Percentiles rank a stretch among this genome's conserved stretches.
These are phyloP conservation scores for Fusarium oxysporum DNA, from an alignment of 2,329 filamentous ascomycete species.

Conservation along the genomic window DNA sequence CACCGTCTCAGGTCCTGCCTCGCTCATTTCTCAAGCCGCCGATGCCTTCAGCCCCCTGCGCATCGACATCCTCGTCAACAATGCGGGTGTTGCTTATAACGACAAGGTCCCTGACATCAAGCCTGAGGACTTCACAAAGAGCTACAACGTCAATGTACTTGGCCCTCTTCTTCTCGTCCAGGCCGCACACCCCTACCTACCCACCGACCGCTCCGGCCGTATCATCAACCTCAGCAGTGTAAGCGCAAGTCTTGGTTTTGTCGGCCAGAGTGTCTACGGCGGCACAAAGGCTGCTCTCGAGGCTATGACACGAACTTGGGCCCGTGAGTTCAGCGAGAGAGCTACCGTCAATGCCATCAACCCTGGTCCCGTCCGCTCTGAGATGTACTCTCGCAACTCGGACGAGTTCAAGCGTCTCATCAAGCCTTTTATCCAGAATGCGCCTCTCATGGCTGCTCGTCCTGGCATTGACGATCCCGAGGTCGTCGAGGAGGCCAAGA, in stretches of 20 bases:
- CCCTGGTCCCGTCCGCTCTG: constrained; percentile 64
- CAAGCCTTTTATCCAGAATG: constrained; percentile 47
- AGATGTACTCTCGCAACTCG: constrained; percentile 57
- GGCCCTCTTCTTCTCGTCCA: constrained; percentile 83
- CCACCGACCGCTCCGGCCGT: constrained; percentile 72
- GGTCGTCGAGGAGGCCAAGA: constrained; percentile 45
- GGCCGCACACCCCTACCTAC: constrained; percentile 75
- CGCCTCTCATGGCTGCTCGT: constrained; percentile 43
- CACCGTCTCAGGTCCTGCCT: constrained; percentile 36
- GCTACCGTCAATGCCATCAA: constrained; percentile 66
- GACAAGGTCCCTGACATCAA: constrained; percentile 70
- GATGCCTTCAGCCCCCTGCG: constrained; percentile 42
- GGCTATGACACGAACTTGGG: constrained; percentile 67
- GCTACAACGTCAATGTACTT: constrained; percentile 82
- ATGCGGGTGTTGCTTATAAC: constrained; percentile 77
- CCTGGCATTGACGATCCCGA: constrained; percentile 41
- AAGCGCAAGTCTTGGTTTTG: constrained; percentile 60
- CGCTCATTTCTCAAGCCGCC: constrained; percentile 41
- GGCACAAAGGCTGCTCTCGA: constrained; percentile 66
- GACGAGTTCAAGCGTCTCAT: constrained; percentile 46
- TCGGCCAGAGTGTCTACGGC: constrained; percentile 64
- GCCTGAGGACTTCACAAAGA: constrained; percentile 72
- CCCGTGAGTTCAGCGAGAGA: constrained; percentile 63
- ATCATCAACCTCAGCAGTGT: constrained; percentile 66
- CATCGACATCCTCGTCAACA: constrained; percentile 81